phyloP scores from a whole-genome alignment of 169 alveolate species.

The Eimeria maxima region DNA sequence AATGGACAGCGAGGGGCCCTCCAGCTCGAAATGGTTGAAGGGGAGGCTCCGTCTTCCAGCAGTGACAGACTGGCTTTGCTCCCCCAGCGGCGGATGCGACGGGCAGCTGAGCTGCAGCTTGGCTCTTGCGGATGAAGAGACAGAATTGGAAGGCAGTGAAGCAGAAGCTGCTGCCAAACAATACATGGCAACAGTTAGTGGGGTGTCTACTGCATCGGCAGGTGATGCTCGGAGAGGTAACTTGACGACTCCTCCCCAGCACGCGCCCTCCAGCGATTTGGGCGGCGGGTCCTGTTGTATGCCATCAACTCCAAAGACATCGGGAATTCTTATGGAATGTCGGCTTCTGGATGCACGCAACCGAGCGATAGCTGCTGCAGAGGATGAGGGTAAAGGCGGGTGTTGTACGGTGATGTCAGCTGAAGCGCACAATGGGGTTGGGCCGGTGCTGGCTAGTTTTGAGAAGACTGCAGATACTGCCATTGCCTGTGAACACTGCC shows the following conservation, averaged over 20 bases:
- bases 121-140: slow-evolving; percentile 12
- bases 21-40: neutral
- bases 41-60: slow-evolving; percentile 31
- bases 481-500: neutral
- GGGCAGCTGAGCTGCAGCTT: slow-evolving; percentile 29
- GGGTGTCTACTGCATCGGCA: neutral
- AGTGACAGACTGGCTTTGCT: slow-evolving; percentile 1
- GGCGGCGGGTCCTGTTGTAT: neutral
- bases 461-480: neutral
- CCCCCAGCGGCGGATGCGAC: neutral
- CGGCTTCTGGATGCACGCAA: neutral
- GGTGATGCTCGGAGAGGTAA: neutral
- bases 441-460: neutral
- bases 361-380: neutral
- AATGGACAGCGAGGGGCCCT: neutral
- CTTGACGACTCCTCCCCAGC: neutral
- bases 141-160: slow-evolving; percentile 48
- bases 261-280: neutral
- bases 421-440: neutral
- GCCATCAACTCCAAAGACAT: slow-evolving; percentile 9
- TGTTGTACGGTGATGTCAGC: neutral
- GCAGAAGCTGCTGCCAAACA: slow-evolving; percentile 49
- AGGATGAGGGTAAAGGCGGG: neutral
- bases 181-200: neutral
- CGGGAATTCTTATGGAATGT: neutral